Percentiles rank a stretch among this genome's conserved stretches.
phyloP scores from a whole-genome alignment of 164 flowering plant genomes.

The Protea cynaroides region DNA sequence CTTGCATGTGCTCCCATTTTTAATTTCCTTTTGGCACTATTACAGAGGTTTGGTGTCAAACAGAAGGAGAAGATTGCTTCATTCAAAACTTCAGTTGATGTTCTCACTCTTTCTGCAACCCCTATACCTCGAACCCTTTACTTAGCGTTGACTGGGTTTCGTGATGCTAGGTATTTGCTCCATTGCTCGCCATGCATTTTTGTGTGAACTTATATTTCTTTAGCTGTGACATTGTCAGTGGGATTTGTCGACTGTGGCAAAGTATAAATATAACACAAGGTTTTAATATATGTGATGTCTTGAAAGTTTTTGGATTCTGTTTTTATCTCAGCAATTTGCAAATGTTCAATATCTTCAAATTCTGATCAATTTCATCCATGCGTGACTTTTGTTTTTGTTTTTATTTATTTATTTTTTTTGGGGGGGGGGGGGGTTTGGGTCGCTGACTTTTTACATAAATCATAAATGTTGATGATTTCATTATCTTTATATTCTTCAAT shows the following conservation, averaged over 20 bases:
- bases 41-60: conserved; percentile 95
- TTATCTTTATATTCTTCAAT: too few relatives aligned
- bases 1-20: conserved; percentile 8
- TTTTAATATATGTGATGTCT: neutral
- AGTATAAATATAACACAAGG: neutral
- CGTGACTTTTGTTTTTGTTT: too few relatives aligned
- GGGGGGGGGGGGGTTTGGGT: too few relatives aligned
- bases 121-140: conserved; percentile 97
- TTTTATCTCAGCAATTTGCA: neutral
- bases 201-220: neutral
- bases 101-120: conserved; percentile 96
- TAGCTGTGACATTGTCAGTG: neutral
- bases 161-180: conserved; percentile 81
- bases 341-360: neutral
- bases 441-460: too few relatives aligned
- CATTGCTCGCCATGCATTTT: conserved; percentile 3
- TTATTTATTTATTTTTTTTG: too few relatives aligned
- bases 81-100: conserved; percentile 93
- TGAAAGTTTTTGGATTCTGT: neutral
- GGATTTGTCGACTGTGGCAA: neutral
- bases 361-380: neutral
- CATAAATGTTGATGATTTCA: too few relatives aligned
- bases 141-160: conserved; percentile 95
- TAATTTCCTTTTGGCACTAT: neutral
- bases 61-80: conserved; percentile 99